Conservation (phyloP, 495 filamentous ascomycete species). For the Penicillium tannophilum region DNA sequence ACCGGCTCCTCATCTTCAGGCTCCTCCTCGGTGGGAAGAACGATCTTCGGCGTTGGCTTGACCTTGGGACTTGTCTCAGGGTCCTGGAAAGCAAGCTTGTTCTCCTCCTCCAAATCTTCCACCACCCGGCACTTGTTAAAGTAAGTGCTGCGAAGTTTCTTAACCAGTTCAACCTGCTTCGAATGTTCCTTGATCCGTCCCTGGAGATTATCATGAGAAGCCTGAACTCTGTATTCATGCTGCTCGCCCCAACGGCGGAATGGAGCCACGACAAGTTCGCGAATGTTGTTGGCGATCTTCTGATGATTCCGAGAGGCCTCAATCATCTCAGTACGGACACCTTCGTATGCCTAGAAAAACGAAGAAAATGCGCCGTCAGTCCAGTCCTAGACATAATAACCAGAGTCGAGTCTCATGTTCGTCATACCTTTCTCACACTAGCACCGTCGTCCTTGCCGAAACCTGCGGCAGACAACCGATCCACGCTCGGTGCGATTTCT, state of each 20-base stretch:
- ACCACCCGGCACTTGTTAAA: constrained; percentile 98
- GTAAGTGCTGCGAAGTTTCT: constrained; percentile 91
- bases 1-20: constrained; percentile 78
- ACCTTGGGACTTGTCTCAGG: constrained; percentile 61
- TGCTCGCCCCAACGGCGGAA: constrained; percentile 95
- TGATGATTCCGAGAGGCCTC: constrained; percentile 87
- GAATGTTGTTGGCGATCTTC: constrained; percentile 94
- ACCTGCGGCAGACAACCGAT: constrained; percentile 73
- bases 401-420: neutral
- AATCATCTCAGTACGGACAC: constrained; percentile 91
- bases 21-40: constrained; percentile 58
- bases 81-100: constrained; percentile 94
- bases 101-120: constrained; percentile 97
- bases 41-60: constrained; percentile 59
- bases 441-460: constrained; percentile 95
- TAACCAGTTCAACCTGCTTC: constrained; percentile 84
- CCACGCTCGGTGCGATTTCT: constrained; percentile 80
- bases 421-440: constrained; percentile 84
- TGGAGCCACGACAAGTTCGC: constrained; percentile 90
- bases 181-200: constrained; percentile 86
- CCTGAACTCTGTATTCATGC: constrained; percentile 85
- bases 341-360: constrained; percentile 80
- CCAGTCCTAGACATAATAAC: neutral
- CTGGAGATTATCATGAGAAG: constrained; percentile 93
- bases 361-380: neutral